Conservation (phyloP, 305 asterid species). For the Petunia hybrid region DNA sequence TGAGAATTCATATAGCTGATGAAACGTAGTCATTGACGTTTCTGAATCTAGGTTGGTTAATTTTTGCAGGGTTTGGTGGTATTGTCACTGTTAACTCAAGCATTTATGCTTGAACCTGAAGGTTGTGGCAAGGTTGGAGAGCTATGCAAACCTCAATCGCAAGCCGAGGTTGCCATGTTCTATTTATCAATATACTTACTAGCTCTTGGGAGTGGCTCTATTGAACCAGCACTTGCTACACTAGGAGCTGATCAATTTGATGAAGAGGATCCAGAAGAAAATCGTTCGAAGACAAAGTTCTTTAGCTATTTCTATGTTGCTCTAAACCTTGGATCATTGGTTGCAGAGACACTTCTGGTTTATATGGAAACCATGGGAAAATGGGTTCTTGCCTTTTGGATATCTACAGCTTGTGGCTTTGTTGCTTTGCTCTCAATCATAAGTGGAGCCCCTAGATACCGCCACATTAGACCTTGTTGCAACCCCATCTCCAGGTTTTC, state of each 20-base stretch:
- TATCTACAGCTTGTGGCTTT: conserved; percentile 71
- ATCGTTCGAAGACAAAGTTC: conserved; percentile 61
- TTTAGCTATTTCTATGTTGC: conserved; percentile 87
- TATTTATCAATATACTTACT: conserved; percentile 71
- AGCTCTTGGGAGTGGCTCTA: conserved; percentile 89
- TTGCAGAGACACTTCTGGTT: conserved; percentile 77
- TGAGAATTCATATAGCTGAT: no score
- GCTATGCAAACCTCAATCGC: conserved; percentile 59
- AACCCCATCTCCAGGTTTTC: conserved; percentile 74
- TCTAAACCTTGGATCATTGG: conserved; percentile 74
- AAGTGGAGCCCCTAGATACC: conserved; percentile 62
- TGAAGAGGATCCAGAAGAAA: conserved; percentile 75
- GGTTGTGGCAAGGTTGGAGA: conserved; percentile 71
- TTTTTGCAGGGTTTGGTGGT: conserved; percentile 67
- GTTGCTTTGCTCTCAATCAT: conserved; percentile 58
- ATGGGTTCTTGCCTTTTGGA: conserved; percentile 87
- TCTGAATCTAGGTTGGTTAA: not conserved
- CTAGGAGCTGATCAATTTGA: conserved; percentile 94
- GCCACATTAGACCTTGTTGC: conserved; percentile 65
- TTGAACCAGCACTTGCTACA: conserved; percentile 85
- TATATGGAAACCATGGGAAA: conserved; percentile 71
- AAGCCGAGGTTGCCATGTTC: conserved; percentile 60
- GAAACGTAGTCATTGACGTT: not conserved
- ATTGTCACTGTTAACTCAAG: conserved; percentile 69
- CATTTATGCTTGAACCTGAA: conserved; percentile 73